These are phyloP conservation scores for Leucocoprinus sp. DNA, from an alignment of 768 basidiomycete species.

Conservation along the genomic window DNA sequence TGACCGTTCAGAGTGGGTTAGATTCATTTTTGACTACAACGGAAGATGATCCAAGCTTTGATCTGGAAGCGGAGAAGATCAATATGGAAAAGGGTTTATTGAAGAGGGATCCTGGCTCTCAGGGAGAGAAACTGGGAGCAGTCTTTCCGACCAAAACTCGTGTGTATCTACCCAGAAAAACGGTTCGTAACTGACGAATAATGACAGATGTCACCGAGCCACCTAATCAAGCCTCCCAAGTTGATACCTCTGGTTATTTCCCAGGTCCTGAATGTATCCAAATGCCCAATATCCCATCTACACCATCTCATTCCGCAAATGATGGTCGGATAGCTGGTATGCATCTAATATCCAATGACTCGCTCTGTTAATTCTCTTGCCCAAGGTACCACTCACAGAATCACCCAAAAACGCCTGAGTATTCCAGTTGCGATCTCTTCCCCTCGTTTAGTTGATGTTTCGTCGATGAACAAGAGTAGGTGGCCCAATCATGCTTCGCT, in stretches of 20 bases:
- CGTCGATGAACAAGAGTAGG: not conserved
- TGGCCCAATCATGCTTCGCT: not conserved
- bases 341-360: not conserved
- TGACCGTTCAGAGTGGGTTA: conserved; percentile 23
- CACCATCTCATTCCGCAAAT: not conserved
- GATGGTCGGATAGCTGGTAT: not conserved
- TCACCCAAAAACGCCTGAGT: conserved; percentile 5
- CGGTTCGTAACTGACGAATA: no score
- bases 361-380: not conserved
- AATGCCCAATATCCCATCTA: conserved; percentile 3
- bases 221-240: no score
- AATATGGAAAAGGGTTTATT: conserved; percentile 5
- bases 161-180: no score
- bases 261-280: not conserved
- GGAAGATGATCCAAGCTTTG: conserved; percentile 35
- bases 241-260: not conserved
- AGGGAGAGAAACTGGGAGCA: not conserved
- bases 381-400: conserved; percentile 3
- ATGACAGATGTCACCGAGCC: no score
- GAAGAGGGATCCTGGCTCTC: not conserved
- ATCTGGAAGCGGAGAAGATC: conserved; percentile 17
- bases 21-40: conserved; percentile 27
- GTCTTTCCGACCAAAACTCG: not conserved
- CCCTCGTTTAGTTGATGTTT: conserved; percentile 6
- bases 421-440: conserved; percentile 10